Base-by-base conservation (phyloP, 148 eudicot species). In the Persicaria tinctoria region DNA sequence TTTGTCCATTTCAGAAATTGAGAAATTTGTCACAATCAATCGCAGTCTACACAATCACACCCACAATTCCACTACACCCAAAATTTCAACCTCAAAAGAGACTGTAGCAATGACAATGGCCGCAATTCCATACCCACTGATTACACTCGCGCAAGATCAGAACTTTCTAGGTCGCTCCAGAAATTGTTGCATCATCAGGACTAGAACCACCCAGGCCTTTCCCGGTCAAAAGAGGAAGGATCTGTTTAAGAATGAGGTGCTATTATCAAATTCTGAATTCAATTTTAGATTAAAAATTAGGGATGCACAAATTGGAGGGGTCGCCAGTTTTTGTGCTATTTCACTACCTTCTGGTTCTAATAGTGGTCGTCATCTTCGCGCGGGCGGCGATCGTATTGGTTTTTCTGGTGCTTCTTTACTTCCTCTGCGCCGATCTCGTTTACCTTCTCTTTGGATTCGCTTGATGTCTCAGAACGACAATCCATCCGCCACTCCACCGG, bases 351-450 rank as follows among this genome's bases (percentile, higher is more conserved):
- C 53, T 50, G 53, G 9, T 50, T 50, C 53, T 50, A 9, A 50
- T 50, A 50, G 53, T 50, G 53, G 6, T 50, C 11, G 53, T 50
- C 11, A 50, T 50, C 53, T 50, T 50, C 53, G 53, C 53, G 0
- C 53, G 53, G 9, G 53, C 53, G 53, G 53, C 53, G 8, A 50
- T 50, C 12, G 12, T 78, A 4, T 20, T 85, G 45, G 81, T 86
- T 51, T 80, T 86, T 72, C 68, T 87, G 46, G 46, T 84, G 12
- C 74, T 88, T 68, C 83, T 87, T 9, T 80, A 78, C 78, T 44
- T 84, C 80, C 80, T 84, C 27, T 78, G 84, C 76, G 78, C 84
- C 76, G 84, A 87, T 73, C 71, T 86, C 74, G 85, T 89, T 60
- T 74, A 81, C 76, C 74, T 82, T 70, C 38, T 80, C 74, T 78